Percentiles rank a stretch among this genome's conserved stretches.
phyloP scores from a whole-genome alignment of 1,284 basidiomycete genomes.

The Naganishia cerealis region DNA sequence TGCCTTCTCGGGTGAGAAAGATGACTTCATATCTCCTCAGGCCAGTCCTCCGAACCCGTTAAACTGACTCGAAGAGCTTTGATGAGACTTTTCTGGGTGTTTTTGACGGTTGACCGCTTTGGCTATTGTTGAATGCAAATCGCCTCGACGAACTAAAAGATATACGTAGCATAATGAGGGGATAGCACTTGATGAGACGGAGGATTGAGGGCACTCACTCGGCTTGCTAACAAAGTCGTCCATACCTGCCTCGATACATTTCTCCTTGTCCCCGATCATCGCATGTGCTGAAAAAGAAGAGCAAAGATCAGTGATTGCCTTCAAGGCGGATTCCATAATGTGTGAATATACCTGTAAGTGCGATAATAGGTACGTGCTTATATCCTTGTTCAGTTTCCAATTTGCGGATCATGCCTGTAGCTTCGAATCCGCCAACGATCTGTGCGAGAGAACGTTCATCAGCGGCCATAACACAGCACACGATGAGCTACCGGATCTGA shows the following conservation, averaged over 20 bases:
- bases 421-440: conserved; percentile 58
- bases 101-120: conserved; percentile 38
- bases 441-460: conserved; percentile 32
- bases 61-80: conserved; percentile 21
- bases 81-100: conserved; percentile 20
- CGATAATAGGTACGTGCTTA: conserved; percentile 85
- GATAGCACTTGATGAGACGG: neutral
- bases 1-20: neutral
- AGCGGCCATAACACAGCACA: neutral
- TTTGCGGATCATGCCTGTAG: conserved; percentile 58
- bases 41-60: conserved; percentile 22
- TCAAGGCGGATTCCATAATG: neutral
- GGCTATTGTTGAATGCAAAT: conserved; percentile 51
- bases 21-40: neutral
- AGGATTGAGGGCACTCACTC: conserved; percentile 26
- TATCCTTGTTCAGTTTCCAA: conserved; percentile 76
- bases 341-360: conserved; percentile 80
- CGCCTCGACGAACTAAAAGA: conserved; percentile 45
- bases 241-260: conserved; percentile 89
- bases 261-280: conserved; percentile 94
- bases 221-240: conserved; percentile 59
- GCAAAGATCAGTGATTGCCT: conserved; percentile 12
- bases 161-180: neutral
- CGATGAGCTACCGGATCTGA: neutral
- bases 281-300: conserved; percentile 45